phyloP scores from a whole-genome alignment of 2,329 filamentous ascomycete species.

The Coniochaeta sp. region DNA sequence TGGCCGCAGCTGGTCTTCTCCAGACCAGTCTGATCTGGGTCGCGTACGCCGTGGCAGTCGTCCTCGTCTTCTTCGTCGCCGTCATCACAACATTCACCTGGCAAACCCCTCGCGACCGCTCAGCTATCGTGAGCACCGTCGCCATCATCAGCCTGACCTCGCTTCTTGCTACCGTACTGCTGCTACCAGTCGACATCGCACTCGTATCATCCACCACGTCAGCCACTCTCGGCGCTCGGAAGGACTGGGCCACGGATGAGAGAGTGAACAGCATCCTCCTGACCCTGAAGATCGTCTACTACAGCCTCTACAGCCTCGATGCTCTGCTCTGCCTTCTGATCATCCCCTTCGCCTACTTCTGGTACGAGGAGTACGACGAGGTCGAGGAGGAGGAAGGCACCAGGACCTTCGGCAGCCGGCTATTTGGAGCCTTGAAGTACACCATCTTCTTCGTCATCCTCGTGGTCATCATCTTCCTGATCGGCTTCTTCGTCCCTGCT shows the following conservation, averaged over 20 bases:
- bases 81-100: slow-evolving; percentile 86
- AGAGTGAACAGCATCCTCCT: slow-evolving; percentile 70
- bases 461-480: slow-evolving; percentile 73
- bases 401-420: slow-evolving; percentile 60
- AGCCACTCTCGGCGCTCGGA: slow-evolving; percentile 70
- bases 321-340: slow-evolving; percentile 81
- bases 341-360: slow-evolving; percentile 96
- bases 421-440: slow-evolving; percentile 86
- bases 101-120: slow-evolving; percentile 82
- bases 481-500: slow-evolving; percentile 90
- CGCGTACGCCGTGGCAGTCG: slow-evolving; percentile 78
- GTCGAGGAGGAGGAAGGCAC: slow-evolving; percentile 73
- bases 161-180: slow-evolving; percentile 82
- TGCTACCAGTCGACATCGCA: slow-evolving; percentile 92
- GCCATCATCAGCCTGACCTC: slow-evolving; percentile 82
- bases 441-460: slow-evolving; percentile 77
- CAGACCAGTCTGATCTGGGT: slow-evolving; percentile 93
- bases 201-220: slow-evolving; percentile 84
- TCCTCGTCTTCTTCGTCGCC: slow-evolving; percentile 66
- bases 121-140: slow-evolving; percentile 70
- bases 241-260: slow-evolving; percentile 87
- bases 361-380: slow-evolving; percentile 95
- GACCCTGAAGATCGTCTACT: slow-evolving; percentile 84
- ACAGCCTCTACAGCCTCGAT: slow-evolving; percentile 85
- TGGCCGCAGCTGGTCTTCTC: slow-evolving; percentile 49